Evolutionary conservation across 305 asterid genomes (phyloP), one percentile per base, ranked within the genome.

Genomic region (Vinca major): DNA sequence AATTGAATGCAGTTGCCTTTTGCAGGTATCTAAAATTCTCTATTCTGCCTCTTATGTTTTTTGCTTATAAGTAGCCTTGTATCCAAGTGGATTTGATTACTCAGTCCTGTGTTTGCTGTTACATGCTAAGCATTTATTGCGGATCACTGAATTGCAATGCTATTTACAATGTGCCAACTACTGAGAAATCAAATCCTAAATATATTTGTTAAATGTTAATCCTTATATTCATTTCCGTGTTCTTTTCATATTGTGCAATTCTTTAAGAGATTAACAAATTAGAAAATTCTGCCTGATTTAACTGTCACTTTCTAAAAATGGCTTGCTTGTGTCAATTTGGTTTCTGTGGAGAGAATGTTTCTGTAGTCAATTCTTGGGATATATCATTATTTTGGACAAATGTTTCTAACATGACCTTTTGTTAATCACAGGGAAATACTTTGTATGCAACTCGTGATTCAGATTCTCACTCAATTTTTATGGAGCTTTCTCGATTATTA

Each of bases 401-500:
- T 39, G 45, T 17, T 51, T 49, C 52, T 52, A 53, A 40, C 48
- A n/a, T 57, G 55, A 13, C 2, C 17, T 19, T 13, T 62, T 50
- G 20, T 12, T 51, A 39, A 4, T 66, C 52, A 70, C 92, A 92
- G 99, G 99, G 78, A 7, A 80, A 80, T 74, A 75, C 79, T 72
- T 70, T 93, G 72, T 89, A 85, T 80, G 84, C 88, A 80, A 79
- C 87, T 74, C 81, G 51, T 62, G 88, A 75, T 66, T 76, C 89
- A 19, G 92, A 89, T 78, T 70, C 86, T 40, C 96, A 90, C 76
- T 68, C 95, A 43, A 68, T 90, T 68, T 93, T 84, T 75, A 69
- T 88, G 78, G 96, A 93, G 80, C 73, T 89, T 51, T 89, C 99
- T 66, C 75, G 85, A 73, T 75, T 91, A 16, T 83, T 93, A 33